Conservation (phyloP, 75 land plant species). For the Cunninghamia lanceolata region DNA sequence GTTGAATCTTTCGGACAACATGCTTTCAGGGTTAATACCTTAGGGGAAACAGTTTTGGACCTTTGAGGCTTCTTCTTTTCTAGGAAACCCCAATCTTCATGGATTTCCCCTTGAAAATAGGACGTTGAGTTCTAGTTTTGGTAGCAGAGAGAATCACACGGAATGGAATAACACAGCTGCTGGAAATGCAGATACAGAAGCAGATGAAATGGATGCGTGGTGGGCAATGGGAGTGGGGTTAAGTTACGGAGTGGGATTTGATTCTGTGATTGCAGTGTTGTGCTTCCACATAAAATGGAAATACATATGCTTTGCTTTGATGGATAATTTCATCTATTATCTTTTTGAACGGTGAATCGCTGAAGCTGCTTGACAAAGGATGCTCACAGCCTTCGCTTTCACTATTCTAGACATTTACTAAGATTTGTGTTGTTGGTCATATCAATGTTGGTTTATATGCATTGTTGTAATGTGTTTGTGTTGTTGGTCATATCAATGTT, state of each 20-base stretch:
- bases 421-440: no score
- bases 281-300: not conserved
- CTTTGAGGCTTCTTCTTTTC: conserved; percentile 4
- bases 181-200: not conserved
- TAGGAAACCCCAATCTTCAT: conserved; percentile 17
- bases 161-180: not conserved
- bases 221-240: not conserved
- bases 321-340: not conserved
- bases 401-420: no score
- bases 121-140: not conserved
- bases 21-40: conserved; percentile 13
- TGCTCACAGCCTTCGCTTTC: no score
- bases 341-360: no score
- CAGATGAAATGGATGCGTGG: no score
- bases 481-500: no score
- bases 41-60: conserved; percentile 17
- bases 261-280: not conserved
- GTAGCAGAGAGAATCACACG: not conserved
- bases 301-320: not conserved
- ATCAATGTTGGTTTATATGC: no score
- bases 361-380: no score
- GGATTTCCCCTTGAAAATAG: conserved; percentile 1
- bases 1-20: conserved; percentile 15
- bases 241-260: not conserved
- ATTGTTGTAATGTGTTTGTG: no score